These are phyloP conservation scores for Epichloe sylvatica DNA, from an alignment of 2,329 filamentous ascomycete species.

Conservation along the genomic window DNA sequence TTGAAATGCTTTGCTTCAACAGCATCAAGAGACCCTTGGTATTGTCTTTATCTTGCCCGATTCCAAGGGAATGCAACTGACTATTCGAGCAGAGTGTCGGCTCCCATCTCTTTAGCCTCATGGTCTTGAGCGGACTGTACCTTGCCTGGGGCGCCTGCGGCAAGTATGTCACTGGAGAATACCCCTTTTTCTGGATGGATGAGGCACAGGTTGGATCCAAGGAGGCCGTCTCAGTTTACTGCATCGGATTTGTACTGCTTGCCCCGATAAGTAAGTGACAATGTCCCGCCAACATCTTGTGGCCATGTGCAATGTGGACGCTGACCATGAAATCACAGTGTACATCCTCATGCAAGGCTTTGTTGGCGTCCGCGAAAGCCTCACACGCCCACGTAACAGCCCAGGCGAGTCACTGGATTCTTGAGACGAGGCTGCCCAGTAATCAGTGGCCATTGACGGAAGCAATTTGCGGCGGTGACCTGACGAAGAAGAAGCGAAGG, in stretches of 20 bases:
- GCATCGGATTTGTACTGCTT: slow-evolving; percentile 29
- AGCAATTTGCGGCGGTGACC: background rate
- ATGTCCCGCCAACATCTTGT: background rate
- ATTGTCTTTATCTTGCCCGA: slow-evolving; percentile 10
- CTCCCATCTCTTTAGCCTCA: slow-evolving; percentile 28
- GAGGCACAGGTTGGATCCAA: slow-evolving; percentile 27
- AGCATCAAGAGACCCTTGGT: slow-evolving; percentile 39
- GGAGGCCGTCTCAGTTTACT: slow-evolving; percentile 30
- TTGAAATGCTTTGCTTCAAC: slow-evolving; percentile 36
- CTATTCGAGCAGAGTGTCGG: slow-evolving; percentile 26
- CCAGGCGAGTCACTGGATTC: slow-evolving; percentile 9
- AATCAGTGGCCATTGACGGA: no score
- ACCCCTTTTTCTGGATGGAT: slow-evolving; percentile 39
- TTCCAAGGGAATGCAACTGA: slow-evolving; percentile 3
- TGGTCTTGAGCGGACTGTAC: slow-evolving; percentile 29
- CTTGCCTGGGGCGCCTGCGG: slow-evolving; percentile 36
- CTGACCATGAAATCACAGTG: slow-evolving; percentile 21
- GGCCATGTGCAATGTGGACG: background rate
- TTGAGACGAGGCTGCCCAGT: background rate
- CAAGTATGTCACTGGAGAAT: slow-evolving; percentile 29
- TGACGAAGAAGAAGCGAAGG: no score
- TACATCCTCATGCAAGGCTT: slow-evolving; percentile 37
- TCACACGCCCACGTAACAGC: slow-evolving; percentile 16
- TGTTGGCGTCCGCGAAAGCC: slow-evolving; percentile 32
- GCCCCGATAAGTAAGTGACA: slow-evolving; percentile 30